Evolutionary conservation across 768 basidiomycete species (phyloP), one percentile per base, ranked within the genome.

Genomic region (Collybia nuda): DNA sequence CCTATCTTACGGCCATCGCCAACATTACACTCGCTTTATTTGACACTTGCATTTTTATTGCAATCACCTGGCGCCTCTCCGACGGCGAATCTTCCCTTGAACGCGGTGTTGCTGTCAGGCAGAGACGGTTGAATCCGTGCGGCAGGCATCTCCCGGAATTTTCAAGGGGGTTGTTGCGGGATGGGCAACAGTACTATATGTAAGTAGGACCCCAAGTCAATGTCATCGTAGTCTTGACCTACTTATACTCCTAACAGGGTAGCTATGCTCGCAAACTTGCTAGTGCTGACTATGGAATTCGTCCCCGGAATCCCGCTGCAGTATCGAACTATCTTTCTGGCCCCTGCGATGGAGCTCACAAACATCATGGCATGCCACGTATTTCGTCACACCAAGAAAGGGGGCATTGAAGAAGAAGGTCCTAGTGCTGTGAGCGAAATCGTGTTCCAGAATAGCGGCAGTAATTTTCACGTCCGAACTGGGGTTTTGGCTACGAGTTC

Each of bases 171-270:
- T 19, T 40, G 19, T n/a, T 40, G 9, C 18, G 12, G 8, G 40
- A 40, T 40, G 40, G 40, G 5, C 40, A 15, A 23, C 3, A 19
- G 14, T 40, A 40, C 14, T 40, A 40, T 23, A 40, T 18, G 40
- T 40, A 39, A 57, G 66, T 56, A 1, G 12, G 14, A 14, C 32
- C n/a, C n/a, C 12, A 14, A 6, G 9, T 11, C 32, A 32, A 32
- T 11, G 6, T 32, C 14, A 6, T 9, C 12, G 26, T 15, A 40
- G 23, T 36, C 32, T 8, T 6, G 15, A 15, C n/a, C n/a, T n/a
- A n/a, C n/a, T n/a, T n/a, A n/a, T n/a, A n/a, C 4, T 29, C 6
- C 6, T 14, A 19, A 12, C 23, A 45, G 26, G 44, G 44, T 45
- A 14, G 28, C 44, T 15, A 35, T 22, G 28, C 18, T 35, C 15